These are phyloP conservation scores for Waltergamsia citrina DNA, from an alignment of 2,329 filamentous ascomycete genomes.

Conservation along the genomic window DNA sequence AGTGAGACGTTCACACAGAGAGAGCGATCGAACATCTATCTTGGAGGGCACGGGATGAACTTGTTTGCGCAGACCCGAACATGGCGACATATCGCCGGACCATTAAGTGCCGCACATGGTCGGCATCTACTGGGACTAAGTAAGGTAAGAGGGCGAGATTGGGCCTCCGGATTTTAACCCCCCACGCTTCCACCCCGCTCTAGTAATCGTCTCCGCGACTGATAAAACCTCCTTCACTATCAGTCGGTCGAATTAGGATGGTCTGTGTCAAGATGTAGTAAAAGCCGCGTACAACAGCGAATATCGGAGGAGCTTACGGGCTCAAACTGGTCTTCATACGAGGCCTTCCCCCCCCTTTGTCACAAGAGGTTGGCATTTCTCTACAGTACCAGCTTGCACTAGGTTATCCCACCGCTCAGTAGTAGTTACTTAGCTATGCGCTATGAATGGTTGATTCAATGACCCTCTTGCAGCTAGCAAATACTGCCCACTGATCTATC, in stretches of 20 bases:
- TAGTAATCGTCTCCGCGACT: constrained; percentile 81
- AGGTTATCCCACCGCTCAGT: constrained; percentile 66
- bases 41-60: too few species aligned
- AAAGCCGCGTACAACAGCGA: constrained; percentile 6
- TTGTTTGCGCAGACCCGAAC: too few species aligned
- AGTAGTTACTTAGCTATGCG: background rate
- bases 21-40: too few species aligned
- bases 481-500: constrained; percentile 90
- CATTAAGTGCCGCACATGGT: too few species aligned
- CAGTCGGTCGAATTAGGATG: constrained; percentile 64
- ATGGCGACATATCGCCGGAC: too few species aligned
- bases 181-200: constrained; percentile 1
- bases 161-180: background rate
- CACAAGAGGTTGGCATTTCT: constrained; percentile 85
- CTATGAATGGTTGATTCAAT: background rate
- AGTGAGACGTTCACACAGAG: too few species aligned
- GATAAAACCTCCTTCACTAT: constrained; percentile 85
- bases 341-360: constrained; percentile 93
- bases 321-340: constrained; percentile 89
- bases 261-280: constrained; percentile 36
- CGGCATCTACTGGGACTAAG: background rate
- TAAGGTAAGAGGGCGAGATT: background rate
- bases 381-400: constrained; percentile 73
- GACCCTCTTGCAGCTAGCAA: constrained; percentile 63
- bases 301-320: constrained; percentile 54